Base-by-base conservation (phyloP, 2,329 filamentous ascomycete genomes). In the Fusarium sublunatum region DNA sequence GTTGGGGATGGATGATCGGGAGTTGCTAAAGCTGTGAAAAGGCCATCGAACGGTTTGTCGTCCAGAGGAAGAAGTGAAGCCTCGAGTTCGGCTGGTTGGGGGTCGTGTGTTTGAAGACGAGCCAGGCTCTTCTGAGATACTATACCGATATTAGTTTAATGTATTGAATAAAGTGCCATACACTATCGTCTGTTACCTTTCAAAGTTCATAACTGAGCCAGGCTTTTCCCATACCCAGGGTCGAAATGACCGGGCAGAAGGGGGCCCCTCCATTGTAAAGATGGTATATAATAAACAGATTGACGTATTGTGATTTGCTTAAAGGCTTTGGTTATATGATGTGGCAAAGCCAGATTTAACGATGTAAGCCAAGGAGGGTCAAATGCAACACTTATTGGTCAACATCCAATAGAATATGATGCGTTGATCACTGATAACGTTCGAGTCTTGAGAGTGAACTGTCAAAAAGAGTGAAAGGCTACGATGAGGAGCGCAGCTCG, bases 1-100 rank as follows among this genome's bases (percentile, higher is more conserved):
- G 28, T 54, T 57, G 11, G 62, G 67, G 39, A 70, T 67, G 19
- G 68, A 70, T 5, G 67, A 70, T 49, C 65, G 60, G 26, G 70
- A 71, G 57, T 70, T 71, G 53, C 50, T 68, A 50, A 70, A 65
- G 58, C 67, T 70, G 58, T 72, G 70, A 42, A 72, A 72, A 13
- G 70, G 68, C 70, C 70, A 72, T 56, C 46, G 45, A 41, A 70
- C 60, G 13, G 69, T 71, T 43, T 65, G 69, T 42, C 69, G 69
- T 34, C 67, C 69, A 15, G 69, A 71, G 9, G 69, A 70, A 56
- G 58, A 61, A 35, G 69, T 71, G 53, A 70, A 68, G 54, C 65
- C 67, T 40, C 69, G 69, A 45, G 69, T 71, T 25, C 67, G 67
- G 39, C 58, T 50, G 15, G 67, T 64, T 28, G 50, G 59, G 11